phyloP scores from a whole-genome alignment of 2,329 filamentous ascomycete species.

The Colletotrichum trifolii region DNA sequence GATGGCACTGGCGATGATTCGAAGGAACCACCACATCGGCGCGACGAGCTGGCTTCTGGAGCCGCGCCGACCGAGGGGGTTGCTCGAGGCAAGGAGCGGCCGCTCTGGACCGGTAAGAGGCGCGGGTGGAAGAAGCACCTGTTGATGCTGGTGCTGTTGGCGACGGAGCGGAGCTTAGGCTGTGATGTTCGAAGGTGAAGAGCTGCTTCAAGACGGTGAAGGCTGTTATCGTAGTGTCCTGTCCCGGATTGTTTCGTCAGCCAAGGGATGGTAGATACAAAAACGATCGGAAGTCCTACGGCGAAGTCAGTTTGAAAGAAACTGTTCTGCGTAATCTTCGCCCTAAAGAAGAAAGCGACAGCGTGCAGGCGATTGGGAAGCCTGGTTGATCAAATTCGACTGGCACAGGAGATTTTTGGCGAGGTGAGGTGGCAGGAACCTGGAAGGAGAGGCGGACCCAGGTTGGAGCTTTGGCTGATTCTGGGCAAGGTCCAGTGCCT shows the following conservation, averaged over 20 bases:
- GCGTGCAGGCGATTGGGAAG: conserved; percentile 13
- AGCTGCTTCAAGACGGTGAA: conserved; percentile 11
- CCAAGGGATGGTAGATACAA: conserved; percentile 6
- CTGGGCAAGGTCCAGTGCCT: no score
- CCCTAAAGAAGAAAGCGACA: conserved; percentile 17
- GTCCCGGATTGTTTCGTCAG: neutral
- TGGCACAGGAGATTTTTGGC: conserved; percentile 25
- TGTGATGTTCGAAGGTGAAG: neutral
- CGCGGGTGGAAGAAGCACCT: conserved; percentile 7
- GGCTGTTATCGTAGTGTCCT: no score
- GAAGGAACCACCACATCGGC: conserved; percentile 85
- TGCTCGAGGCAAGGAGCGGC: conserved; percentile 12
- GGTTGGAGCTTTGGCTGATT: neutral
- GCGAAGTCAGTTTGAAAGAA: no score
- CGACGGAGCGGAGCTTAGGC: conserved; percentile 6
- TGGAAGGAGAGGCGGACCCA: conserved; percentile 20
- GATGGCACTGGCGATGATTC: conserved; percentile 80
- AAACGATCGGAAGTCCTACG: neutral
- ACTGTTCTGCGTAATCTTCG: neutral
- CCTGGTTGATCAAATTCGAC: conserved; percentile 28
- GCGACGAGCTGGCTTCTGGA: conserved; percentile 43
- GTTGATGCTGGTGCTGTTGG: conserved; percentile 12
- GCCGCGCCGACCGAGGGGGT: conserved; percentile 38
- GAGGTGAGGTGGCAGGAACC: conserved; percentile 35
- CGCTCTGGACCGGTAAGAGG: conserved; percentile 20